phyloP scores from a whole-genome alignment of 306 rosid genomes.

The Carpinus viminea region DNA sequence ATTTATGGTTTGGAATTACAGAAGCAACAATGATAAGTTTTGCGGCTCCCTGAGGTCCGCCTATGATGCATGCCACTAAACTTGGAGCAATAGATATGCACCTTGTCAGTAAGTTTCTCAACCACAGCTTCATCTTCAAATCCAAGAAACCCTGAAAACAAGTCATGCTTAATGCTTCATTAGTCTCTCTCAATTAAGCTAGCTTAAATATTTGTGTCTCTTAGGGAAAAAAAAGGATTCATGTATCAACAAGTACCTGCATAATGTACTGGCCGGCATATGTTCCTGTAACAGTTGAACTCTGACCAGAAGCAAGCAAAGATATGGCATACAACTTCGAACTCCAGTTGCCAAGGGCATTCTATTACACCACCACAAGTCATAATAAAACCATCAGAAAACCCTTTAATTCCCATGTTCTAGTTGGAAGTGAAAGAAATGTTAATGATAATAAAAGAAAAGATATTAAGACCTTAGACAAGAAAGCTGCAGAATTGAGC shows the following conservation, averaged over 20 bases:
- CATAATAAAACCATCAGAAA: not conserved
- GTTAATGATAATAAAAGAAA: not conserved
- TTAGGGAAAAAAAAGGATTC: not conserved
- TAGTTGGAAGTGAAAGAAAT: not conserved
- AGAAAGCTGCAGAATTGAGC: conserved; percentile 16
- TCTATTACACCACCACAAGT: not conserved
- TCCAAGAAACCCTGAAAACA: conserved; percentile 19
- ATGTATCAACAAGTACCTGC: not conserved
- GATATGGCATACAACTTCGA: conserved; percentile 24
- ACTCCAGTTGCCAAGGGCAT: conserved; percentile 21
- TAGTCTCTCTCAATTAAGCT: not conserved
- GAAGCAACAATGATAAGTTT: conserved; percentile 17
- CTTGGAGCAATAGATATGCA: conserved; percentile 16
- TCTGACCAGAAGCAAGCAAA: conserved; percentile 24
- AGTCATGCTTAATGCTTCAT: not conserved
- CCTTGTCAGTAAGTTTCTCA: conserved; percentile 21
- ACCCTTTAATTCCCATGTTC: not conserved
- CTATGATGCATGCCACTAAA: conserved; percentile 8
- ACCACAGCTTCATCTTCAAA: conserved; percentile 14
- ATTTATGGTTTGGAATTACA: conserved; percentile 1
- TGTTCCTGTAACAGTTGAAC: conserved; percentile 25
- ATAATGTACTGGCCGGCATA: conserved; percentile 19
- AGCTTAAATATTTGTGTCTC: no score
- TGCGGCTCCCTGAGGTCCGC: conserved; percentile 11
- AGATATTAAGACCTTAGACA: conserved; percentile 4